Evolutionary conservation across 2,329 filamentous ascomycete genomes (phyloP), one percentile per base, ranked within the genome.

Genomic region (Fusarium newnesense): DNA sequence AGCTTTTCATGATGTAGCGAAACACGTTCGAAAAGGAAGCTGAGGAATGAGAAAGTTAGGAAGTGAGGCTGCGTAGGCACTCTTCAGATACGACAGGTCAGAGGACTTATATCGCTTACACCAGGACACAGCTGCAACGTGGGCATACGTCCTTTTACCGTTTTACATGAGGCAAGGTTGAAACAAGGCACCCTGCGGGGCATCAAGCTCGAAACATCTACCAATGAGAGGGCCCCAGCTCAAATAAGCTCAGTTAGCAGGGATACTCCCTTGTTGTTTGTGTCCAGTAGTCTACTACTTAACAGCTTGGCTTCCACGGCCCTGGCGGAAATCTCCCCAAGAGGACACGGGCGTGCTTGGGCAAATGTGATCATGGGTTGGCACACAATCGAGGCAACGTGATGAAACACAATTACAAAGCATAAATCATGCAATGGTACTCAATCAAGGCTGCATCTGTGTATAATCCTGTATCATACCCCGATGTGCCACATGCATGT

Each of bases 101-200:
- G 19, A 54, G 21, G 16, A 54, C 26, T 26, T 30, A 28, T 47
- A 30, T 26, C 49, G 37, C 44, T 67, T 59, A 50, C 32, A 32
- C 26, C 43, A 16, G 15, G 39, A 24, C 19, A 37, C n/a, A 47
- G 54, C 24, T 60, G 36, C 40, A 49, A 36, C 32, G 44, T 34
- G 34, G 53, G 24, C 30, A 34, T 26, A 34, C 16, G 34, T 40
- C n/a, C 30, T 26, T 65, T 59, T 49, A 26, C n/a, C 12, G 30
- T 26, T 67, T 59, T 49, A 32, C 32, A 19, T 32, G 26, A 66
- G 30, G 42, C 52, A 60, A 21, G 30, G 44, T 67, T 60, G 43
- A 67, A 67, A 60, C 64, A 67, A 67, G 63, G 62, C 47, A 30
- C 64, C 53, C 37, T 67, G 44, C 53, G 60, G 44, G 60, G 36